Evolutionary conservation across 208 protist species (phyloP).

Genomic region (Acanthamoeba divionensis): DNA sequence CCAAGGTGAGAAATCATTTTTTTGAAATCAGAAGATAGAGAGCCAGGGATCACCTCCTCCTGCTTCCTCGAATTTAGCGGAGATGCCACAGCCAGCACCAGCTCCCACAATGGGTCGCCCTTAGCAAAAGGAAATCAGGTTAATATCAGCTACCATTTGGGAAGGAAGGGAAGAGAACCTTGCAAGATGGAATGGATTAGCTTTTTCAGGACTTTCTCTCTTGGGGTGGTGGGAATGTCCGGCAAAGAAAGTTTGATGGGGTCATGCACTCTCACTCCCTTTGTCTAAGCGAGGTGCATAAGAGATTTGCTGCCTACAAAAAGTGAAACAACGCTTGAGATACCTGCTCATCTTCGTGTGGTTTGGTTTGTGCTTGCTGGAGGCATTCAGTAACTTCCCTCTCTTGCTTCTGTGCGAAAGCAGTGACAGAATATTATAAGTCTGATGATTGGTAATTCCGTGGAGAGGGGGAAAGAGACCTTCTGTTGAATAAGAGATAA

Average conservation of each 20-base stretch:
- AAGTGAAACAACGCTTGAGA: too few species aligned
- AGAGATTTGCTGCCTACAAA: too few species aligned
- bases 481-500: background rate
- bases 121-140: background rate
- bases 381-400: background rate
- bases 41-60: background rate
- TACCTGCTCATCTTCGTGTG: too few species aligned
- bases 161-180: background rate
- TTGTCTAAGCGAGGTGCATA: too few species aligned
- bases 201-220: background rate
- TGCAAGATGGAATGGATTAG: background rate
- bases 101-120: conserved; percentile 1
- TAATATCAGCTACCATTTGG: background rate
- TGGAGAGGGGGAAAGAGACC: background rate
- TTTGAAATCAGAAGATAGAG: background rate
- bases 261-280: background rate
- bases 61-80: conserved; percentile 42
- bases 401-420: background rate
- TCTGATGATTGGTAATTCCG: too few species aligned
- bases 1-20: background rate
- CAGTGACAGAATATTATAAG: background rate
- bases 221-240: background rate
- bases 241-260: background rate
- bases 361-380: too few species aligned
- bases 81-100: conserved; percentile 15